Evolutionary conservation across 2,329 filamentous ascomycete genomes (phyloP).

Genomic region (Dothistroma pini): DNA sequence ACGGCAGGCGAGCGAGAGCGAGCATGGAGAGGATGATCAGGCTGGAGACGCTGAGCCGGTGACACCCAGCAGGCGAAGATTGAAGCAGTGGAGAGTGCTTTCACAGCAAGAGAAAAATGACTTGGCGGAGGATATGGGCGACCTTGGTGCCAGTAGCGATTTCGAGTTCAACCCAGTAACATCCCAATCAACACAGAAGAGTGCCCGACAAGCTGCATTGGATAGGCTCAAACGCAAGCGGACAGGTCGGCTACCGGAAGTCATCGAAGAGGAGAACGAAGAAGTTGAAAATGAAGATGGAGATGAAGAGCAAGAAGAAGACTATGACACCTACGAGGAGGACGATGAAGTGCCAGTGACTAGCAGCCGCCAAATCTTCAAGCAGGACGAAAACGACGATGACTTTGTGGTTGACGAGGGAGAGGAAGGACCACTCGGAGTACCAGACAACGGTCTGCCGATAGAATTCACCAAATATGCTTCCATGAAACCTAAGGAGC

Average conservation of each 20-base stretch:
- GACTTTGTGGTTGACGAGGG: constrained; percentile 57
- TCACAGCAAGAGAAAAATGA: constrained; percentile 40
- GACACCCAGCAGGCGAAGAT: constrained; percentile 25
- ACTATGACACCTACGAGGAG: constrained; percentile 48
- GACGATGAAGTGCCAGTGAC: constrained; percentile 51
- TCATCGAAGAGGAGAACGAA: constrained; percentile 30
- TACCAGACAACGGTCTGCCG: constrained; percentile 59
- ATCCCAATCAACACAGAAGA: constrained; percentile 33
- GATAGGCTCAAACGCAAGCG: constrained; percentile 42
- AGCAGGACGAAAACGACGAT: constrained; percentile 56
- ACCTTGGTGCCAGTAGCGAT: constrained; percentile 37
- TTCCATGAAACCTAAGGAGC: constrained; percentile 64
- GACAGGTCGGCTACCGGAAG: constrained; percentile 30
- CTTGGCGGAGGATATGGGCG: constrained; percentile 46
- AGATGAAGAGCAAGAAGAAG: constrained; percentile 41
- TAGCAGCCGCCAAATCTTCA: constrained; percentile 43
- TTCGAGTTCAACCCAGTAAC: constrained; percentile 27
- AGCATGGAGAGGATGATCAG: constrained; percentile 16
- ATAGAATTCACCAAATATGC: constrained; percentile 65
- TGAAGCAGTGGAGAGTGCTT: constrained; percentile 22
- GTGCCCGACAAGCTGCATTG: constrained; percentile 41
- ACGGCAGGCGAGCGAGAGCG: constrained; percentile 9
- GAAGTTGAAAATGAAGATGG: constrained; percentile 28
- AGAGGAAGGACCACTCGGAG: constrained; percentile 53
- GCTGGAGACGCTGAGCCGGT: constrained; percentile 11